Conservation (phyloP, 1,284 basidiomycete genomes). For the Ceratobasidium sp. region DNA sequence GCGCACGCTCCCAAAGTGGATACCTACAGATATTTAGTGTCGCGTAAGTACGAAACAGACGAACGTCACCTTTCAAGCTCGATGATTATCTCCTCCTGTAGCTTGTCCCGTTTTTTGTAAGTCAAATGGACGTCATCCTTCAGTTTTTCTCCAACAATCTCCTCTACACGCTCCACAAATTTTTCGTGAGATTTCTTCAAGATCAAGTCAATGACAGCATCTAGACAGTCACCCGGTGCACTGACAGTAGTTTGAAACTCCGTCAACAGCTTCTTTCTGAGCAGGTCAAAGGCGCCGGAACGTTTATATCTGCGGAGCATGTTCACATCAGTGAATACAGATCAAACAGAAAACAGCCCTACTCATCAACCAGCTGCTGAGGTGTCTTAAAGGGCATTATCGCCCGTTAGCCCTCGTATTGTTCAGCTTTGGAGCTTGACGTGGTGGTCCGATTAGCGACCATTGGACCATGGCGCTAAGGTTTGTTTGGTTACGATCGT, state of each 20-base stretch:
- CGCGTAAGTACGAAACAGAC: not conserved
- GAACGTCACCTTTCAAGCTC: slow-evolving; percentile 20
- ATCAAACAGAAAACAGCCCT: not conserved
- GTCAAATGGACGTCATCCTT: slow-evolving; percentile 36
- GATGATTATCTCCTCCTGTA: slow-evolving; percentile 37
- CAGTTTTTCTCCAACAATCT: slow-evolving; percentile 31
- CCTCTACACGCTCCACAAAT: slow-evolving; percentile 33
- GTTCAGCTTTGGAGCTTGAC: not conserved
- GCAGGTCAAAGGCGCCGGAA: slow-evolving; percentile 30
- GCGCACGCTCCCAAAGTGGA: slow-evolving; percentile 35
- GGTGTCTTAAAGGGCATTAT: slow-evolving; percentile 32
- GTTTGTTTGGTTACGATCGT: not conserved
- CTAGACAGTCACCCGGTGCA: not conserved
- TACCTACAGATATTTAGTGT: slow-evolving; percentile 11
- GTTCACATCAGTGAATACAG: not conserved
- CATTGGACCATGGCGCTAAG: not conserved
- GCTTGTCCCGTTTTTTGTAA: slow-evolving; percentile 36
- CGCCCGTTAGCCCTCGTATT: not conserved
- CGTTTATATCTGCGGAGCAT: slow-evolving; percentile 21
- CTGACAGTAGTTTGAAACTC: slow-evolving; percentile 35
- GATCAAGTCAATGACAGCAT: not conserved
- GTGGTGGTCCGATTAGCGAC: no score
- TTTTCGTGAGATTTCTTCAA: slow-evolving; percentile 37
- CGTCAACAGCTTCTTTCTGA: slow-evolving; percentile 27
- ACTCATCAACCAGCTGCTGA: slow-evolving; percentile 36